Conservation (phyloP, 2,329 filamentous ascomycete species). For the Cordyceps farinosa region DNA sequence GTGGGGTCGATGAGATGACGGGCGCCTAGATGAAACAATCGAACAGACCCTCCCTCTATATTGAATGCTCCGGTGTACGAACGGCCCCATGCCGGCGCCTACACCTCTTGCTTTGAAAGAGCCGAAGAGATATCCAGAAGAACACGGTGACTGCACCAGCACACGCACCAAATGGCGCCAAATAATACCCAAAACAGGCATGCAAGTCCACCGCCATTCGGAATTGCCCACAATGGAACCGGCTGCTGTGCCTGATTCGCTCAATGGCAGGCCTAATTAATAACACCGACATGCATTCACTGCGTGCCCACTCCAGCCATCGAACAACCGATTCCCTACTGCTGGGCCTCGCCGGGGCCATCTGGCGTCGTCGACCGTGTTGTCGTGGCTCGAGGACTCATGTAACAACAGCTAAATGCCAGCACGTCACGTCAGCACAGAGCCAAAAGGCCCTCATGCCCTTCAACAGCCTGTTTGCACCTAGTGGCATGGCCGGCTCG, state of each 20-base stretch:
- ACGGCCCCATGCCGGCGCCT: constrained; percentile 12
- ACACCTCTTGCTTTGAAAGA: neutral
- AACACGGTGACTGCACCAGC: neutral
- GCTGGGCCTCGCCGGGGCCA: neutral
- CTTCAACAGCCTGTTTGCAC: neutral
- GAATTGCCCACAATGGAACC: constrained; percentile 10
- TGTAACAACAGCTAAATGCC: constrained; percentile 4
- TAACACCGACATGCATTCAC: constrained; percentile 5
- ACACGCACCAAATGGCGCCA: neutral
- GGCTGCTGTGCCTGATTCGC: constrained; percentile 4
- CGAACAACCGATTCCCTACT: neutral
- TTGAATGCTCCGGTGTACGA: constrained; percentile 2
- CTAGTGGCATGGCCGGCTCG: neutral
- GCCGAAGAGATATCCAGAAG: neutral
- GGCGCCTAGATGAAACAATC: constrained; percentile 16
- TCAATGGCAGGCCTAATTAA: neutral
- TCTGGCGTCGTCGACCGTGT: neutral
- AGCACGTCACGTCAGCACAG: neutral
- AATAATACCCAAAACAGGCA: constrained; percentile 6
- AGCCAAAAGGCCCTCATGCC: neutral
- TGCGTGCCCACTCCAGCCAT: neutral
- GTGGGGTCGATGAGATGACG: constrained; percentile 10
- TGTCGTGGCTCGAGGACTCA: neutral
- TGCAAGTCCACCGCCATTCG: constrained; percentile 11
- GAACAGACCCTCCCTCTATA: neutral